Evolutionary conservation across 1,284 basidiomycete species (phyloP).

Genomic region (Omphalotus olearius): DNA sequence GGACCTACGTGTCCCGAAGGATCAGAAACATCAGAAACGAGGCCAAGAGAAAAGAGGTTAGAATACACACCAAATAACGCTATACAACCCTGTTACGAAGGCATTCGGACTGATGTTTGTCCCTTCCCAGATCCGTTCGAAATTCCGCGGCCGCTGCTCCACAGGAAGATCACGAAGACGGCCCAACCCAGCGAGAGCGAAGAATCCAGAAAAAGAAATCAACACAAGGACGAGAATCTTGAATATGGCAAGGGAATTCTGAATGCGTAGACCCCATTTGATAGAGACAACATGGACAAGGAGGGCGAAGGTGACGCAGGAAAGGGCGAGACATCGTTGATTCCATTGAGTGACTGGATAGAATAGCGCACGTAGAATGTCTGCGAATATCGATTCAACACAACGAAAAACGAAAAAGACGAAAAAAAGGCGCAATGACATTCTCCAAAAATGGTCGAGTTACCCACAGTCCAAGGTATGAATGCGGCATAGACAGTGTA

Average conservation of each 20-base stretch:
- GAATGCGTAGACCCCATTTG: slow-evolving; percentile 56
- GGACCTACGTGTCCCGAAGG: slow-evolving; percentile 38
- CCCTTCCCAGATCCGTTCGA: slow-evolving; percentile 52
- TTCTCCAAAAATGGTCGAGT: slow-evolving; percentile 61
- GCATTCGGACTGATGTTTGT: slow-evolving; percentile 43
- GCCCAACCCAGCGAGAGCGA: slow-evolving; percentile 41
- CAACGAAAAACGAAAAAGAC: too few species aligned
- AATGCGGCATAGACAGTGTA: slow-evolving; percentile 55
- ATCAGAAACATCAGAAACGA: too few species aligned
- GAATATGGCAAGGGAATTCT: slow-evolving; percentile 60
- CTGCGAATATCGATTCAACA: slow-evolving; percentile 26
- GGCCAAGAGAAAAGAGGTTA: too few species aligned
- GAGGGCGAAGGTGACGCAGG: slow-evolving; percentile 52
- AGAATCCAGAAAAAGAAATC: slow-evolving; percentile 54
- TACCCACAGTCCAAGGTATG: slow-evolving; percentile 38
- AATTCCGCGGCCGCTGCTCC: slow-evolving; percentile 45
- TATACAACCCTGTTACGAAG: slow-evolving; percentile 57
- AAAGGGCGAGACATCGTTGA: slow-evolving; percentile 47
- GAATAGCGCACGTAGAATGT: slow-evolving; percentile 46
- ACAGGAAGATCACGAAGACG: slow-evolving; percentile 35
- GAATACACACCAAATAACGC: slow-evolving; percentile 52
- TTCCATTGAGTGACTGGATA: slow-evolving; percentile 38
- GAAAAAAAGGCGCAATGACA: slow-evolving; percentile 31
- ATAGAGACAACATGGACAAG: slow-evolving; percentile 53
- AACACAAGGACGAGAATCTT: slow-evolving; percentile 56